phyloP scores from a whole-genome alignment of 371 early-diverging fungal species.

The Coemansia linderi region DNA sequence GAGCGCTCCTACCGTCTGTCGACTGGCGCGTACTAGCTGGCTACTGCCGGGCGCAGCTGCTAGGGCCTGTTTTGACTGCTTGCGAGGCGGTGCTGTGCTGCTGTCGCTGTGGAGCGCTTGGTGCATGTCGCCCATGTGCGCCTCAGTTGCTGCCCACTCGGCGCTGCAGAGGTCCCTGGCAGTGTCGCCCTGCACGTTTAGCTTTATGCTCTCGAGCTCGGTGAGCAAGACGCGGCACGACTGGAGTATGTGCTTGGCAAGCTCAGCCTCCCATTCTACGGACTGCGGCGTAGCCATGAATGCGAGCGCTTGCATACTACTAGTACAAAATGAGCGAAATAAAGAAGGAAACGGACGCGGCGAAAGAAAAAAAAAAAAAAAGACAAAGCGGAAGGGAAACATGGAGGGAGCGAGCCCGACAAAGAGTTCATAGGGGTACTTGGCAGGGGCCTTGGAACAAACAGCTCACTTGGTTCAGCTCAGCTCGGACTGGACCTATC shows the following conservation, averaged over 20 bases:
- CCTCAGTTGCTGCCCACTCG: conserved; percentile 24
- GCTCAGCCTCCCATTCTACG: conserved; percentile 11
- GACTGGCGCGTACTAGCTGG: conserved; percentile 23
- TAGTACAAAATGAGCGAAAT: background rate
- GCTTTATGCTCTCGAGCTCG: conserved; percentile 26
- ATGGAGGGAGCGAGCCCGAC: background rate
- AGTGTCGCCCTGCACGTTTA: conserved; percentile 6
- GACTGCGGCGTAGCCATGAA: conserved; percentile 9
- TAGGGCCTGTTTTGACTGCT: background rate
- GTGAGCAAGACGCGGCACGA: conserved; percentile 28
- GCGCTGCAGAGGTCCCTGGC: conserved; percentile 16
- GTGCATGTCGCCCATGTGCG: conserved; percentile 17
- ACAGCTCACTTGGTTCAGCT: conserved; percentile 14
- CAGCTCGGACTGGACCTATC: conserved; percentile 7
- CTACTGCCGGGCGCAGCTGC: background rate
- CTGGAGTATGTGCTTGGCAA: conserved; percentile 32
- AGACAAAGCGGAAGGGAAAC: background rate
- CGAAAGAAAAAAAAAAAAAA: background rate
- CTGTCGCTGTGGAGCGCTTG: conserved; percentile 5
- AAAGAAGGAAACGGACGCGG: background rate
- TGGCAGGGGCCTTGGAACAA: background rate
- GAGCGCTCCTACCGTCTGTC: conserved; percentile 28
- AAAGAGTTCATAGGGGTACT: background rate
- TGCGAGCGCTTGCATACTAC: background rate
- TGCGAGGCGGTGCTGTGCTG: background rate